phyloP scores from a whole-genome alignment of 228 moss, liverwort and hornwort species.

The Sphagnum magellanicum region DNA sequence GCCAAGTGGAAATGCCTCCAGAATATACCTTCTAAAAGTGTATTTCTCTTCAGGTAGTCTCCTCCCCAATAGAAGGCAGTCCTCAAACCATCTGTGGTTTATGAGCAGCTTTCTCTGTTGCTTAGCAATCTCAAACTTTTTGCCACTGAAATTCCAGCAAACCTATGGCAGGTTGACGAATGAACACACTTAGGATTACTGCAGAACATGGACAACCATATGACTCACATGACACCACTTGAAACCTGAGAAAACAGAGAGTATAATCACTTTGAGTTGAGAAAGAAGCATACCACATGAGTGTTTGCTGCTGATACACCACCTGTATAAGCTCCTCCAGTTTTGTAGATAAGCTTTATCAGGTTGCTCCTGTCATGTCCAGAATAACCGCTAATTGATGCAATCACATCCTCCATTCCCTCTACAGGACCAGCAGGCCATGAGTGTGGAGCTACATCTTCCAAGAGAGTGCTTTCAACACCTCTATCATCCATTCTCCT shows the following conservation, averaged over 20 bases:
- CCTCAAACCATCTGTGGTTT: constrained; percentile 95
- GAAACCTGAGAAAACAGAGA: neutral
- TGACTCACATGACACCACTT: too few species aligned
- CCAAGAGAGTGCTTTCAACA: constrained; percentile 3
- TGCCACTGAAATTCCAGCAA: constrained; percentile 74
- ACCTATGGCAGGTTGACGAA: constrained; percentile 33
- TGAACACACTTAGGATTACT: constrained; percentile 1
- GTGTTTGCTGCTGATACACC: constrained; percentile 67
- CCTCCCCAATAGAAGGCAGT: constrained; percentile 53
- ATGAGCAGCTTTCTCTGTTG: constrained; percentile 54
- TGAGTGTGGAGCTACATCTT: constrained; percentile 2
- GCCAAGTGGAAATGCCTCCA: neutral
- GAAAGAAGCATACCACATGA: constrained; percentile 59
- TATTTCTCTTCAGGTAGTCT: constrained; percentile 62
- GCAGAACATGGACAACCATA: neutral
- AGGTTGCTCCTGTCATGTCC: constrained; percentile 49
- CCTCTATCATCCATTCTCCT: constrained; percentile 12
- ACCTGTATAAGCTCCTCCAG: constrained; percentile 79
- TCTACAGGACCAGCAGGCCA: constrained; percentile 46
- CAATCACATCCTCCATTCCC: constrained; percentile 73
- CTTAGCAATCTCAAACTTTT: constrained; percentile 71
- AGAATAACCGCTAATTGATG: constrained; percentile 80
- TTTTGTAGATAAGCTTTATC: constrained; percentile 66
- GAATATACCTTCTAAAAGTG: constrained; percentile 45
- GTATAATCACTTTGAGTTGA: neutral